Base-by-base conservation (phyloP, 116 monocot genomes). In the Iris pallida region DNA sequence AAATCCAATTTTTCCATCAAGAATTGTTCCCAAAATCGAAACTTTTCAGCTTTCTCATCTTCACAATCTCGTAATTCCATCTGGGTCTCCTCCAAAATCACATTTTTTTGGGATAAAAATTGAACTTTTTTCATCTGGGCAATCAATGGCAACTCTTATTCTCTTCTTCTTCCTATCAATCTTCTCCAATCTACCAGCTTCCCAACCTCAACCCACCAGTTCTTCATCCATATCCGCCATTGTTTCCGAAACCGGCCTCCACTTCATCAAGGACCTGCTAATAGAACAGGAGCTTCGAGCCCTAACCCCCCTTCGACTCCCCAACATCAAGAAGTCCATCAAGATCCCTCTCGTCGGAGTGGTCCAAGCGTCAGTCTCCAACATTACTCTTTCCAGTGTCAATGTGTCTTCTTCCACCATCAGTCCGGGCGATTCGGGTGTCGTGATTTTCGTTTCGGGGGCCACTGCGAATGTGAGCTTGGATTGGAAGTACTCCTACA, bases 401-500 rank as follows among this genome's bases (percentile, higher is more conserved):
- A 57, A 75, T 20, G 81, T 93, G 14, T 64, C 80, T 13, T 74
- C 73, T 41, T 92, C 93, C 14, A 80, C 74, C 15, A 78, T 92
- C 45, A 67, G 71, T 42, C 59, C 79, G 8, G 85, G 87, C 16
- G 79, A 76, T 12, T 52, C 81, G 3, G 89, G 98, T 6, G 30
- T 98, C 44, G 71, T 75, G 66, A 88, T 98, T 42, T 81, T 82
- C 14, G 98, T 88, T 42, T 83, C 90, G 4, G 82, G 83, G 6
- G 81, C 80, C 12, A 80, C 70, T 6, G 98, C 76, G 47, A 78
- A 70, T 44, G 47, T 93, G 52, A 86, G 74, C 60, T 74, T 90
- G 88, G 73, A 83, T 56, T 98, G 98, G 98, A 30, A 54, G 13
- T 98, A 93, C 63, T 80, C 81, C 6, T 98, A 89, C 54, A 79